These are phyloP conservation scores for Pseudogymnoascus sp. DNA, from an alignment of 2,329 filamentous ascomycete genomes.

Conservation along the genomic window DNA sequence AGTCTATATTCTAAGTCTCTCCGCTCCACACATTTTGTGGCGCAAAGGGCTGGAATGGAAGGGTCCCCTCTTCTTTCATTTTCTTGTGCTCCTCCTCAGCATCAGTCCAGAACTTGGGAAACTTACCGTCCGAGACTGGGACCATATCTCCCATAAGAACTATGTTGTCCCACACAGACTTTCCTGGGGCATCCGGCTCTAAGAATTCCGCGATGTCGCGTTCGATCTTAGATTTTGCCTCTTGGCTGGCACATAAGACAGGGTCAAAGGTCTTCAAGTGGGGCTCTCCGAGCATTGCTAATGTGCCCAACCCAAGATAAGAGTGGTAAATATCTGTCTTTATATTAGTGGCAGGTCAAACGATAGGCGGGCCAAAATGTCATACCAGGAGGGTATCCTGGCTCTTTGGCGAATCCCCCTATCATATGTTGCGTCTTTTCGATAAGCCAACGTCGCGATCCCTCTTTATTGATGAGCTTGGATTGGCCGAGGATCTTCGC, in stretches of 20 bases:
- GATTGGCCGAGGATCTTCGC: conserved; percentile 49
- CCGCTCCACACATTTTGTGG: conserved; percentile 6
- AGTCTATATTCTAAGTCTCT: background rate
- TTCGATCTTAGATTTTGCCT: conserved; percentile 45
- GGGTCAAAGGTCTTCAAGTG: conserved; percentile 67
- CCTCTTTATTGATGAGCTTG: conserved; percentile 49
- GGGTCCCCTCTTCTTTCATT: background rate
- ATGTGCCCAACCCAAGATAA: conserved; percentile 75
- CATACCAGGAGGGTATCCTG: conserved; percentile 59
- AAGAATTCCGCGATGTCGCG: conserved; percentile 11
- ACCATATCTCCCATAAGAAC: background rate
- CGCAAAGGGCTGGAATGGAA: background rate
- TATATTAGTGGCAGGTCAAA: conserved; percentile 9
- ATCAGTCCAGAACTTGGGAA: background rate
- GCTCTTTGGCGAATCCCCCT: conserved; percentile 71
- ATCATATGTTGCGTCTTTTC: conserved; percentile 81
- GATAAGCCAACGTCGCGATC: conserved; percentile 71
- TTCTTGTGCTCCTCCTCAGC: background rate
- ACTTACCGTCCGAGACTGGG: background rate
- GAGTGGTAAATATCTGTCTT: conserved; percentile 70
- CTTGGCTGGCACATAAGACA: conserved; percentile 64
- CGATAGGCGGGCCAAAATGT: background rate
- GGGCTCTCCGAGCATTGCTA: conserved; percentile 65
- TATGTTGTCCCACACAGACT: background rate
- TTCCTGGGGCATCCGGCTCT: background rate